Conservation (phyloP, 257 asterid genomes). For the Solanum gandarillasii region DNA sequence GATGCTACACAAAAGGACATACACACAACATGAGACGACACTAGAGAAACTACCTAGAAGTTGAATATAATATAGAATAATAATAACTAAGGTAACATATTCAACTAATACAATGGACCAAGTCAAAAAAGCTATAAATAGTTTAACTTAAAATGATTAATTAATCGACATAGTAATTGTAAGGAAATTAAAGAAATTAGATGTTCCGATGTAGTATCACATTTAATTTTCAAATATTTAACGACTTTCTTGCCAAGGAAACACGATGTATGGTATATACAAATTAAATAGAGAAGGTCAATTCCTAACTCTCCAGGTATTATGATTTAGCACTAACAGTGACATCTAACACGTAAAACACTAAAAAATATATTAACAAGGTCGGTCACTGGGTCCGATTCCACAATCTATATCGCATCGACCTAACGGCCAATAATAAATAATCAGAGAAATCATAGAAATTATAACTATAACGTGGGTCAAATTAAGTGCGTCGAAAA, state of each 20-base stretch:
- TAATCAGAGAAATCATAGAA: no score
- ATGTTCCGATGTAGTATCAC: neutral
- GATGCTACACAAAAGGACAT: neutral
- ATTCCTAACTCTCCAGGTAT: neutral
- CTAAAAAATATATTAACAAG: neutral
- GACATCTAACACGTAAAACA: neutral
- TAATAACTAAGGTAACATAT: neutral
- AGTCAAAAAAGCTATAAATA: neutral
- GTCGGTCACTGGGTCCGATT: neutral
- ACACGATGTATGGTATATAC: neutral
- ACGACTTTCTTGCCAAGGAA: neutral
- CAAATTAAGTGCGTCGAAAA: slow-evolving; percentile 7
- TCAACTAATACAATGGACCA: neutral
- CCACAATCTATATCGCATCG: neutral
- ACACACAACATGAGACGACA: slow-evolving; percentile 2
- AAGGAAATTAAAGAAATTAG: neutral
- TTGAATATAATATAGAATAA: neutral
- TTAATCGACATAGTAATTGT: neutral
- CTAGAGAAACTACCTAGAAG: slow-evolving; percentile 21
- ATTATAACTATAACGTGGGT: no score
- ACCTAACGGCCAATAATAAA: no score
- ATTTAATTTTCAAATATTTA: neutral
- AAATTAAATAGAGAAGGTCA: neutral
- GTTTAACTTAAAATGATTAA: neutral
- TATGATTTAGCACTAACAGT: neutral